phyloP scores from a whole-genome alignment of 2,329 filamentous ascomycete species.

The Sodiomyces alkalinus region DNA sequence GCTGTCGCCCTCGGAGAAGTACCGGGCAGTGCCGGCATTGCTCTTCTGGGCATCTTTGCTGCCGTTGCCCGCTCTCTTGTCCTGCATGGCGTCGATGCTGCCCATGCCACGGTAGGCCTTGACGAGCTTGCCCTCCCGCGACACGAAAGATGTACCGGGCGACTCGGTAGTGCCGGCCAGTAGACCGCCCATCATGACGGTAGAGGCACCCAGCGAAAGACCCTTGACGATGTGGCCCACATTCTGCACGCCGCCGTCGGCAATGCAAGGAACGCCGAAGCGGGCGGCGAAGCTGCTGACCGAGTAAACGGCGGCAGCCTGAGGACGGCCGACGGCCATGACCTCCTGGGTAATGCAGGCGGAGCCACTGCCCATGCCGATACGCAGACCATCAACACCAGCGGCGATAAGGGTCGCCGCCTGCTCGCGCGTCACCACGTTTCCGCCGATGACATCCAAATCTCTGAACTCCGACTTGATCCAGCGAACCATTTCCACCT shows the following conservation, averaged over 20 bases:
- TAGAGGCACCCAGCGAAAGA: conserved; percentile 81
- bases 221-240: conserved; percentile 99
- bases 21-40: conserved; percentile 92
- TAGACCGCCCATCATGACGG: conserved; percentile 98
- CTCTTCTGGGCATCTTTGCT: conserved; percentile 59
- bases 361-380: conserved; percentile 96
- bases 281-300: conserved; percentile 79
- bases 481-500: conserved; percentile 96
- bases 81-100: conserved; percentile 97
- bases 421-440: conserved; percentile 95
- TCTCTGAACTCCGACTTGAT: conserved; percentile 74
- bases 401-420: conserved; percentile 83
- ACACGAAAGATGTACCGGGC: conserved; percentile 91
- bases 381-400: conserved; percentile 89
- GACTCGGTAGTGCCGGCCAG: conserved; percentile 95
- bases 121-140: conserved; percentile 90
- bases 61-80: conserved; percentile 80
- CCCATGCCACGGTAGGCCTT: conserved; percentile 99
- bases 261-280: conserved; percentile 95
- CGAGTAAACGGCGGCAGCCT: conserved; percentile 83
- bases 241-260: conserved; percentile 95
- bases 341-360: conserved; percentile 99
- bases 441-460: conserved; percentile 92
- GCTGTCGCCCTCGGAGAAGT: conserved; percentile 94
- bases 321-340: conserved; percentile 95